Base-by-base conservation (phyloP, 139 green algal species). In the Ettlia oleoabundans region DNA sequence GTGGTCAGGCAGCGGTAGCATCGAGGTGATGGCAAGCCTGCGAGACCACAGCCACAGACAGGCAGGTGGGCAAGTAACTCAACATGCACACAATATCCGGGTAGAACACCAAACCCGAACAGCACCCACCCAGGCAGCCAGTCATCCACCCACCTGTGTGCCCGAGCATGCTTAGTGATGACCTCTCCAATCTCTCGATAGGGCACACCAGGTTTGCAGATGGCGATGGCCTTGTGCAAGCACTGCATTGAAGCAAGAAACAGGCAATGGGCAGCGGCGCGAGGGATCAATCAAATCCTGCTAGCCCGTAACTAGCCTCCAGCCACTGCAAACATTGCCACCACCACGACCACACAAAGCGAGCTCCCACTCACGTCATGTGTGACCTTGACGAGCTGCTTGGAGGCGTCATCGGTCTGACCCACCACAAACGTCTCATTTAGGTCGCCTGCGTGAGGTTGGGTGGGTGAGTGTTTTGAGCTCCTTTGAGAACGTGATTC, bases 401-500 rank as follows among this genome's bases (percentile, higher is more conserved):
- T 95, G 47, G 86, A 86, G 15, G 85, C 91, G 10, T 93, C 91
- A 80, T 96, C 91, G 28, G 94, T 92, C 43, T 97, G 72, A 2
- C 93, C 92, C 26, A 98, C 95, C 53, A 91, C 86, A 83, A 94
- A 97, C 28, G 96, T 99, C 91, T 99, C 97, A 75, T 99, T 99
- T 10, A 99, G 81, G 84, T 99, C 97, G 0, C 94, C 97, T 80
- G 73, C n/a, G n/a, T n/a, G n/a, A n/a, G n/a, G n/a, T n/a, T n/a
- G n/a, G n/a, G n/a, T n/a, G n/a, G n/a, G n/a, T n/a, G n/a, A n/a
- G n/a, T n/a, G n/a, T n/a, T n/a, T n/a, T n/a, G n/a, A n/a, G n/a
- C n/a, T n/a, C n/a, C n/a, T n/a, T n/a, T n/a, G n/a, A n/a, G n/a
- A n/a, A n/a, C n/a, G n/a, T n/a, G n/a, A n/a, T n/a, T n/a, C n/a